Evolutionary conservation across 768 basidiomycete species (phyloP).

Genomic region (Baorangia bicolor): DNA sequence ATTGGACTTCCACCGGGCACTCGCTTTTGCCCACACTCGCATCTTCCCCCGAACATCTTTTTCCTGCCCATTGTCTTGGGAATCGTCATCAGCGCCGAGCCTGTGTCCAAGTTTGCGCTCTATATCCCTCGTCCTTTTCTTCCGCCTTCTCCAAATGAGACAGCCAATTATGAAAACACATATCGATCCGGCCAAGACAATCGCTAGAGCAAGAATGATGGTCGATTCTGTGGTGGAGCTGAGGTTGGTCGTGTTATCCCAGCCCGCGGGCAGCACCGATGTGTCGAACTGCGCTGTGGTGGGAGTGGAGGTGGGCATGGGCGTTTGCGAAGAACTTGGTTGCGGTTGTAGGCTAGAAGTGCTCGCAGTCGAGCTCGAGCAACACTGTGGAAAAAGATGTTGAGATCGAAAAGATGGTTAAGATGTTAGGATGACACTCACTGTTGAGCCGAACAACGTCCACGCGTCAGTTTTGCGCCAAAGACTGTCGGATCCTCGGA

Average conservation of each 20-base stretch:
- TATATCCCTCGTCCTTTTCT: conserved; percentile 43
- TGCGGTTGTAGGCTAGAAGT: not conserved
- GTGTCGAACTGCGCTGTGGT: conserved; percentile 21
- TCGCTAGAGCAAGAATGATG: conserved; percentile 55
- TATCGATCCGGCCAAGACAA: conserved; percentile 62
- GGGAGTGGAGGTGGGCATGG: conserved; percentile 17
- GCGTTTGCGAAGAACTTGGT: conserved; percentile 6
- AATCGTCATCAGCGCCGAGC: conserved; percentile 18
- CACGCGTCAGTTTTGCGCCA: conserved; percentile 59
- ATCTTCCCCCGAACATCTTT: conserved; percentile 50
- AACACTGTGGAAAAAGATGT: conserved; percentile 15
- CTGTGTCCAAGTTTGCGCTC: conserved; percentile 46
- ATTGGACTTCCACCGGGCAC: conserved; percentile 67
- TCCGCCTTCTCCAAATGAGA: conserved; percentile 55
- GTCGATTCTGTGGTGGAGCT: conserved; percentile 37
- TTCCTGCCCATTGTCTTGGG: conserved; percentile 38
- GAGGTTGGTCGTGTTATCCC: conserved; percentile 34
- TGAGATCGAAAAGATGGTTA: not conserved
- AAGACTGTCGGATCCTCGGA: conserved; percentile 48
- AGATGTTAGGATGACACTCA: conserved; percentile 35
- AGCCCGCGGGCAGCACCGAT: conserved; percentile 52
- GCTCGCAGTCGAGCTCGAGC: conserved; percentile 3
- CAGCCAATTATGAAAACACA: conserved; percentile 59
- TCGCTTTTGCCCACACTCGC: conserved; percentile 63
- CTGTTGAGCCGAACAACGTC: conserved; percentile 69